Evolutionary conservation across 148 eudicot species (phyloP).

Genomic region (Rhododendron ovatum): DNA sequence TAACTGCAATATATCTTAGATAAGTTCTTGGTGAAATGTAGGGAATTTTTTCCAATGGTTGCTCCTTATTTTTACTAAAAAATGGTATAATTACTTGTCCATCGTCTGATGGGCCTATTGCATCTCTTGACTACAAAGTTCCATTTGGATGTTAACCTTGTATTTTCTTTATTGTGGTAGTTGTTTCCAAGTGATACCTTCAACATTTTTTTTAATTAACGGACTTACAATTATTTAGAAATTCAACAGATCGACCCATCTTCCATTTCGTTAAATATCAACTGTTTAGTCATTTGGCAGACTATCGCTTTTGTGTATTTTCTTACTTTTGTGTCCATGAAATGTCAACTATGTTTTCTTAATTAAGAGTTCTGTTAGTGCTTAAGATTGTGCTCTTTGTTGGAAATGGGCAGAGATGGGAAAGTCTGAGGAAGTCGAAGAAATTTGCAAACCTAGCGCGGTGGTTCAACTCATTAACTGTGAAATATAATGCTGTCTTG

Average conservation of each 20-base stretch:
- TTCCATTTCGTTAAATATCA: not conserved
- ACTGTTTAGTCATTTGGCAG: not conserved
- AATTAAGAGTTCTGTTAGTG: not conserved
- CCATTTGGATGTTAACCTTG: not conserved
- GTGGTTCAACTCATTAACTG: constrained; percentile 68
- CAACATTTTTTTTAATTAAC: not conserved
- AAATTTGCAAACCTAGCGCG: constrained; percentile 77
- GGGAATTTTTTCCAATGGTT: not conserved
- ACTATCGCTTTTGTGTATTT: not conserved
- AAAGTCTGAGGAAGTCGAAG: constrained; percentile 82
- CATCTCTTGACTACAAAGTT: not conserved
- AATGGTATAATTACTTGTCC: not conserved
- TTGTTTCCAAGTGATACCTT: not conserved
- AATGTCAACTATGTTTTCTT: not conserved
- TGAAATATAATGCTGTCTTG: constrained; percentile 47
- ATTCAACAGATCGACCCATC: not conserved
- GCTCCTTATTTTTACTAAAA: not conserved
- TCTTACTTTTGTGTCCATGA: not conserved
- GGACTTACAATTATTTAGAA: not conserved
- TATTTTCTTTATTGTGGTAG: not conserved
- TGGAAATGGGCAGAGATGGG: constrained; percentile 91
- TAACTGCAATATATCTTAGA: not conserved
- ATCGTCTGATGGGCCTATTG: not conserved
- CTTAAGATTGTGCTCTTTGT: constrained; percentile 11
- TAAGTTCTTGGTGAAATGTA: not conserved